phyloP scores from a whole-genome alignment of 2,329 filamentous ascomycete genomes.

The Parastagonospora nodorum region DNA sequence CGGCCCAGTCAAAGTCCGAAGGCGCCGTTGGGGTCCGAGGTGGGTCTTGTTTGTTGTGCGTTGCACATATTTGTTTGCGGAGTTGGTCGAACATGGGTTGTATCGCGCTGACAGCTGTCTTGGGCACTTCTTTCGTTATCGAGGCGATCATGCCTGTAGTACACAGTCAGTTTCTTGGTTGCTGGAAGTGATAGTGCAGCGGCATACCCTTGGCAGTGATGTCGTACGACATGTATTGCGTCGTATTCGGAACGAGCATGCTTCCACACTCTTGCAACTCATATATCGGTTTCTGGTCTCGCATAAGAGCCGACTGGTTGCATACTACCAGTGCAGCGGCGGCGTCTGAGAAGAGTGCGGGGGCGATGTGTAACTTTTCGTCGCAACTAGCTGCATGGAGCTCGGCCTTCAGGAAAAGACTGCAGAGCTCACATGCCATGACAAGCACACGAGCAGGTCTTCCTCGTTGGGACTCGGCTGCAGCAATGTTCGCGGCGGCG shows the following conservation, averaged over 20 bases:
- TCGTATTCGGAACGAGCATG: slow-evolving; percentile 64
- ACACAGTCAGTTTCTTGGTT: background rate
- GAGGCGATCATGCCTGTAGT: slow-evolving; percentile 23
- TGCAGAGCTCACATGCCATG: slow-evolving; percentile 63
- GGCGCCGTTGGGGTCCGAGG: slow-evolving; percentile 46
- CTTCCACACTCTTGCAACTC: slow-evolving; percentile 70
- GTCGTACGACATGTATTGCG: slow-evolving; percentile 68
- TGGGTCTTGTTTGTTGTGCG: slow-evolving; percentile 26
- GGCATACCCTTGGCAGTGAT: slow-evolving; percentile 63
- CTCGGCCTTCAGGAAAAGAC: slow-evolving; percentile 65
- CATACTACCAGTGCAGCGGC: slow-evolving; percentile 69
- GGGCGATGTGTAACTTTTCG: slow-evolving; percentile 67
- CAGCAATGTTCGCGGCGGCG: slow-evolving; percentile 66
- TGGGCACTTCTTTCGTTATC: slow-evolving; percentile 30
- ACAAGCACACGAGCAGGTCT: slow-evolving; percentile 68
- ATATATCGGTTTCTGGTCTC: slow-evolving; percentile 52
- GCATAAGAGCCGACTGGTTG: slow-evolving; percentile 61
- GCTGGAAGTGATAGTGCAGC: background rate
- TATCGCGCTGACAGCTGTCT: slow-evolving; percentile 19
- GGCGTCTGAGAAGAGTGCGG: slow-evolving; percentile 71
- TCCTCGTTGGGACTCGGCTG: slow-evolving; percentile 64
- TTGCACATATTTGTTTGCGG: background rate
- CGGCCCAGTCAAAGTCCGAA: slow-evolving; percentile 72
- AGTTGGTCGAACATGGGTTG: slow-evolving; percentile 42
- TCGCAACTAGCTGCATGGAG: slow-evolving; percentile 61